phyloP scores from a whole-genome alignment of 345 rosid species.

The Mercurialis annua region DNA sequence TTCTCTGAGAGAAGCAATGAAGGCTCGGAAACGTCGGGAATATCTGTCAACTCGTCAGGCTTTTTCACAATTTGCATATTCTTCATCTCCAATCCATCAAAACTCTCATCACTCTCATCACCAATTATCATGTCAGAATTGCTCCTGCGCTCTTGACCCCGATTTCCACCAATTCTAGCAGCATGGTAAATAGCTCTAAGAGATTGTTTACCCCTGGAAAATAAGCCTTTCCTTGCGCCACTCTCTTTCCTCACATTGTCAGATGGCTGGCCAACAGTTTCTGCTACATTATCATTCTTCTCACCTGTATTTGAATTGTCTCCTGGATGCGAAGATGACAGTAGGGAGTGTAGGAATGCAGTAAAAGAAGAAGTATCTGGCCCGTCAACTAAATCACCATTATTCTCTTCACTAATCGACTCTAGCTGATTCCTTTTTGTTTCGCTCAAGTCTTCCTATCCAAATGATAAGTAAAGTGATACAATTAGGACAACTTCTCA shows the following conservation, averaged over 20 bases:
- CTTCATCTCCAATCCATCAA: conserved; percentile 61
- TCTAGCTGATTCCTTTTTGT: conserved; percentile 45
- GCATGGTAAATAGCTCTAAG: conserved; percentile 53
- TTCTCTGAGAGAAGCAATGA: conserved; percentile 75
- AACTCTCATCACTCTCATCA: conserved; percentile 34
- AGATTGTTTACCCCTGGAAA: conserved; percentile 73
- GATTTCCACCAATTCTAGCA: conserved; percentile 47
- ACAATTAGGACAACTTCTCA: not conserved
- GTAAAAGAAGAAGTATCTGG: conserved; percentile 96
- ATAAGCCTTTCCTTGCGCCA: conserved; percentile 51
- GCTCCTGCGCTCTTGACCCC: conserved; percentile 44
- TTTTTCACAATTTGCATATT: conserved; percentile 36
- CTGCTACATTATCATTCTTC: conserved; percentile 41
- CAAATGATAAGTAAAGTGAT: not conserved
- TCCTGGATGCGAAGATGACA: conserved; percentile 55
- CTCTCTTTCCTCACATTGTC: conserved; percentile 48
- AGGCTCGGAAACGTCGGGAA: conserved; percentile 71
- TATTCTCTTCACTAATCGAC: conserved; percentile 43
- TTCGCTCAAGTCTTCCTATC: conserved; percentile 52
- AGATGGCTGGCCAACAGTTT: conserved; percentile 35
- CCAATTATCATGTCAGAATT: conserved; percentile 37
- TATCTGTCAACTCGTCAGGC: conserved; percentile 31
- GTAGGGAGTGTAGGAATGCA: conserved; percentile 80
- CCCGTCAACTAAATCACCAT: conserved; percentile 45
- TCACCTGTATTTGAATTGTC: conserved; percentile 37